These are phyloP conservation scores for Daldinia bambusicola DNA, from an alignment of 495 filamentous ascomycete species.

Conservation along the genomic window DNA sequence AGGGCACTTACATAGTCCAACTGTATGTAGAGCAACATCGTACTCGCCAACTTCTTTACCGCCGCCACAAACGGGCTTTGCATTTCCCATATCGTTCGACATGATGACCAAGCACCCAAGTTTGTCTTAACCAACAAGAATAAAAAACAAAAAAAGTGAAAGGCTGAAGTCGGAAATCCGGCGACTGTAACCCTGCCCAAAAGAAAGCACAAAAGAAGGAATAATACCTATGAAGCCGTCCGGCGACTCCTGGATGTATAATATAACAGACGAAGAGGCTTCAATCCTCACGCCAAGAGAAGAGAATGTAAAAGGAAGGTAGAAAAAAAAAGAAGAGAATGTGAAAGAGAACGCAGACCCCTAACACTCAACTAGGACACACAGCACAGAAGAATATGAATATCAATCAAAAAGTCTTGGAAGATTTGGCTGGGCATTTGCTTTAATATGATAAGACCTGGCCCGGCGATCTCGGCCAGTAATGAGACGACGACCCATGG, in stretches of 20 bases:
- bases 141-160: conserved; percentile 15
- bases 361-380: conserved; percentile 36
- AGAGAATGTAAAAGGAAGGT: conserved; percentile 32
- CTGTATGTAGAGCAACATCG: conserved; percentile 60
- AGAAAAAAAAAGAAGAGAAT: conserved; percentile 39
- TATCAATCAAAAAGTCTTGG: conserved; percentile 49
- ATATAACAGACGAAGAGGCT: conserved; percentile 46
- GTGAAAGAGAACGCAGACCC: conserved; percentile 32
- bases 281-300: conserved; percentile 46
- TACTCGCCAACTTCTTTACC: conserved; percentile 56
- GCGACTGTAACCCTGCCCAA: conserved; percentile 25
- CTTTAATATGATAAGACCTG: conserved; percentile 42
- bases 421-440: conserved; percentile 31
- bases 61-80: conserved; percentile 60
- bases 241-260: conserved; percentile 45
- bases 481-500: conserved; percentile 39
- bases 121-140: background rate
- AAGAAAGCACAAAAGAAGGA: conserved; percentile 26
- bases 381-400: conserved; percentile 30
- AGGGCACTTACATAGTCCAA: conserved; percentile 59
- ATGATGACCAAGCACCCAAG: conserved; percentile 19
- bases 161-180: conserved; percentile 23
- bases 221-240: conserved; percentile 46
- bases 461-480: conserved; percentile 32
- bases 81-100: conserved; percentile 36